phyloP scores from a whole-genome alignment of 352 stramenopile species.

The Phytophthora litchii region DNA sequence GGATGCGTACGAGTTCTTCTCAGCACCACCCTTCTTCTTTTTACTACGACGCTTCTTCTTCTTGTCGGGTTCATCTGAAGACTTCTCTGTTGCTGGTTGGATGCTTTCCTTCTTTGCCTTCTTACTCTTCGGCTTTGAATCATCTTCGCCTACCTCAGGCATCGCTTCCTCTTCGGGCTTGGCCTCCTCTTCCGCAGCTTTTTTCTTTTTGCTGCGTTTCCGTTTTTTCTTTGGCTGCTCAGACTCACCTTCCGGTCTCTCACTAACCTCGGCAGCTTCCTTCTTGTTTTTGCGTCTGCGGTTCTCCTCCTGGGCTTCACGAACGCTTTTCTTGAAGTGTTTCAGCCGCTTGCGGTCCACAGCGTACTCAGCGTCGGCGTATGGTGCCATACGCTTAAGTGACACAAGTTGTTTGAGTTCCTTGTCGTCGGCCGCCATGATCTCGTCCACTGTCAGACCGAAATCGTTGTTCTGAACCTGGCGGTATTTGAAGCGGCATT shows the following conservation, averaged over 20 bases:
- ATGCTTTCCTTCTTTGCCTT: conserved; percentile 25
- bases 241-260: conserved; percentile 22
- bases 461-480: conserved; percentile 96
- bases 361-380: conserved; percentile 85
- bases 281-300: conserved; percentile 42
- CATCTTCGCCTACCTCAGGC: conserved; percentile 9
- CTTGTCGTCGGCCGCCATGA: conserved; percentile 96
- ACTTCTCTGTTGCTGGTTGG: conserved; percentile 18
- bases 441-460: conserved; percentile 97
- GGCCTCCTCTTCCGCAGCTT: conserved; percentile 20
- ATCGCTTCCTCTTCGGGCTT: conserved; percentile 24
- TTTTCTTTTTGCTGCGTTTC: conserved; percentile 76
- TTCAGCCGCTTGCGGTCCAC: conserved; percentile 79
- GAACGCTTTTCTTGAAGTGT: conserved; percentile 72
- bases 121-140: conserved; percentile 48
- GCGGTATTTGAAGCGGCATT: conserved; percentile 98
- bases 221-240: conserved; percentile 64
- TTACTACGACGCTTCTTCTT: conserved; percentile 69
- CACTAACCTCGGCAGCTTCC: conserved; percentile 19
- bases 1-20: conserved; percentile 49
- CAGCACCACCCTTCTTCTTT: conserved; percentile 58
- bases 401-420: conserved; percentile 97
- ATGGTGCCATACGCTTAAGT: conserved; percentile 97
- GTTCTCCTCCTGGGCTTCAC: conserved; percentile 41
- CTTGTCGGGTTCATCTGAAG: conserved; percentile 22